Evolutionary conservation across 177 flowering plant genomes (phyloP).

Genomic region (Vitis hybrid): DNA sequence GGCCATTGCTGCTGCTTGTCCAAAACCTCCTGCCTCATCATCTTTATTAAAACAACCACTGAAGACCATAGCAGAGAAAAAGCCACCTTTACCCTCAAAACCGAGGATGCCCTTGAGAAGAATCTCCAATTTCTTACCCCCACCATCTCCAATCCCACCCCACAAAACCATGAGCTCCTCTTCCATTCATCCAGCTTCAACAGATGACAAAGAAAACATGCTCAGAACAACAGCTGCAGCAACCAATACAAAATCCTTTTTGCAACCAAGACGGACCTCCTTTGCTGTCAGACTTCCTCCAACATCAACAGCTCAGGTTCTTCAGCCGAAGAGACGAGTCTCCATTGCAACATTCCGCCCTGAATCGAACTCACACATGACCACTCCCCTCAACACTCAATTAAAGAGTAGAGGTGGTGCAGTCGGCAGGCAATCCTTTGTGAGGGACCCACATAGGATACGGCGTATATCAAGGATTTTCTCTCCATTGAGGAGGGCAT

Average conservation of each 20-base stretch:
- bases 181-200: constrained; percentile 16
- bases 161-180: constrained; percentile 10
- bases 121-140: constrained; percentile 62
- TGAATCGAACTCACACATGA: constrained; percentile 29
- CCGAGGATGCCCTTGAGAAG: constrained; percentile 63
- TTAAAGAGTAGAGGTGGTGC: constrained; percentile 26
- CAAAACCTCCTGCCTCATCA: constrained; percentile 29
- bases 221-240: constrained; percentile 14
- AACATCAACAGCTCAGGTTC: constrained; percentile 16
- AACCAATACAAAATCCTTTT: constrained; percentile 20
- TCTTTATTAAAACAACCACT: constrained; percentile 30
- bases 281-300: constrained; percentile 51
- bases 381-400: constrained; percentile 39
- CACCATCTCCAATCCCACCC: constrained; percentile 36
- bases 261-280: constrained; percentile 56
- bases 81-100: constrained; percentile 71
- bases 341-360: constrained; percentile 68
- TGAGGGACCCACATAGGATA: constrained; percentile 53
- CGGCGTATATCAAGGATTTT: constrained; percentile 49
- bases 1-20: constrained; percentile 49
- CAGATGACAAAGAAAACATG: constrained; percentile 49
- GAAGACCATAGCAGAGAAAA: constrained; percentile 40
- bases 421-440: constrained; percentile 42
- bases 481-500: constrained; percentile 38
- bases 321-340: constrained; percentile 64